Percentiles rank a stretch among this genome's conserved stretches.
phyloP scores from a whole-genome alignment of 1,284 basidiomycete species.

The Melanopsichium pennsylvanicum region DNA sequence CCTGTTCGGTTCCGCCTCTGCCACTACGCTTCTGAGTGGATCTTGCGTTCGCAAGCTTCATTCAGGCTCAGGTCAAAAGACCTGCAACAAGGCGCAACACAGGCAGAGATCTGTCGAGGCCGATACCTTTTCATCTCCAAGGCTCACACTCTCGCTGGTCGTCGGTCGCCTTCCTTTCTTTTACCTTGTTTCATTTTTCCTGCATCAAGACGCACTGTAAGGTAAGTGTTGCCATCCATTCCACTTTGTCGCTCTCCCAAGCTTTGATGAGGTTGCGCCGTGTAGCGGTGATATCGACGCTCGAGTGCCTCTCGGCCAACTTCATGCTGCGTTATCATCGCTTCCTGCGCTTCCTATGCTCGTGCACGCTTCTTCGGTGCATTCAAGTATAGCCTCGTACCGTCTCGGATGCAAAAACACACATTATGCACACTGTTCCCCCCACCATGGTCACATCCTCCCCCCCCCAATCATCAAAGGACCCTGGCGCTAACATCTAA shows the following conservation, averaged over 20 bases:
- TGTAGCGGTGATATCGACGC: not conserved
- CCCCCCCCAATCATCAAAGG: constrained; percentile 1
- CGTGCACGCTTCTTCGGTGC: too few relatives aligned
- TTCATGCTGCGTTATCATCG: not conserved
- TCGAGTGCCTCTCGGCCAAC: not conserved
- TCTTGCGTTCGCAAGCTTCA: too few relatives aligned
- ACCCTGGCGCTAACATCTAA: constrained; percentile 44
- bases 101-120: too few relatives aligned
- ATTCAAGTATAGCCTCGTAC: too few relatives aligned
- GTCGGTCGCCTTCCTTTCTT: constrained; percentile 13
- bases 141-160: constrained; percentile 30
- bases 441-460: constrained; percentile 1
- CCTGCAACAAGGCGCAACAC: too few relatives aligned
- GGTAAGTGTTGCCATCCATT: constrained; percentile 11
- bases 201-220: constrained; percentile 10
- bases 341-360: too few relatives aligned
- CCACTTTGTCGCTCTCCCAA: not conserved
- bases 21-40: too few relatives aligned
- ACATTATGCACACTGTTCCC: constrained; percentile 1
- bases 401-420: too few relatives aligned
- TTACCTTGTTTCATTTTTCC: not conserved
- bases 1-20: constrained; percentile 1
- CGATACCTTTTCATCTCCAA: too few relatives aligned
- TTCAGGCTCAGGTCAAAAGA: not conserved
- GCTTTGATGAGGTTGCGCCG: too few relatives aligned